Evolutionary conservation across 768 basidiomycete genomes (phyloP), one percentile per base, ranked within the genome.

Genomic region (Russula virescens): DNA sequence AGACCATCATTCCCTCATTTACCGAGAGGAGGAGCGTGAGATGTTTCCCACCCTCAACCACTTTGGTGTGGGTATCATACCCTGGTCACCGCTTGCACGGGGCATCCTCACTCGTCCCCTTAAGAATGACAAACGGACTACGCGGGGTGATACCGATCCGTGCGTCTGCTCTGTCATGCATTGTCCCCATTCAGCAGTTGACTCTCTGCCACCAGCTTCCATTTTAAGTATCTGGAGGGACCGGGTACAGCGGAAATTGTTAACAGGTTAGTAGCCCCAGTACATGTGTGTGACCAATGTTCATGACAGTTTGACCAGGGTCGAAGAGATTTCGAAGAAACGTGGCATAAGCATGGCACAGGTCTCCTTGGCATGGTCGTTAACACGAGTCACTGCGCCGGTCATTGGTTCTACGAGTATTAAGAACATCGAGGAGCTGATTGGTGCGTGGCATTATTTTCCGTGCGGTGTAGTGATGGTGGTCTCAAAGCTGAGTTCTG

Each of bases 291-390:
- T 19, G 52, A 28, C 28, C 18, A 4, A 21, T 19, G 11, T 16
- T 10, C 14, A 52, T 43, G 42, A 16, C 0, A 6, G 16, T 38
- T 35, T 14, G 40, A 52, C 13, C 28, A 77, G 78, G 14, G 76
- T 80, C 46, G 73, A 79, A 66, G 75, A 77, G 63, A 62, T 80
- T 9, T 74, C 79, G 13, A 66, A 69, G 43, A 76, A 68, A 63
- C 75, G 72, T 53, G 73, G 73, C 5, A 65, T 73, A 21, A 76
- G 69, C 56, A 81, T 80, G 78, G 76, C 76, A 0, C 76, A 79
- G 53, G 68, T 81, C 55, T 72, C 80, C 5, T 64, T 78, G 43
- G 75, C 80, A 19, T 80, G 66, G 66, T 59, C 58, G 3, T 45
- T 55, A 47, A 50, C 57, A 23, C 55, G 57, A 14, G 58, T 56